phyloP scores from a whole-genome alignment of 2,329 filamentous ascomycete genomes.

The Elsinoe ampelina region DNA sequence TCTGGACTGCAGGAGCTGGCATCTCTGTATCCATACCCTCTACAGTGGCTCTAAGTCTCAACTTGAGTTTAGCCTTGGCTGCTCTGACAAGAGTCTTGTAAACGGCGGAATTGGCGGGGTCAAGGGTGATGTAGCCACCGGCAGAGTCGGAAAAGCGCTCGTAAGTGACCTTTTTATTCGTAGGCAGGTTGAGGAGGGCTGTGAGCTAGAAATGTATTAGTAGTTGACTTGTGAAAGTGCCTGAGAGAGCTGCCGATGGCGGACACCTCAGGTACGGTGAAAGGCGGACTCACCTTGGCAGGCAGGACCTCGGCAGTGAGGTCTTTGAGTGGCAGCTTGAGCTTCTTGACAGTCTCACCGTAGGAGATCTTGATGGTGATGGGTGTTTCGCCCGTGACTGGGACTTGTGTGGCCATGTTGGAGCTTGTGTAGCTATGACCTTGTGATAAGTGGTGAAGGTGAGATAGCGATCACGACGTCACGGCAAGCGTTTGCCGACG shows the following conservation, averaged over 20 bases:
- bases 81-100: constrained; percentile 97
- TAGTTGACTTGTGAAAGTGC: constrained; percentile 16
- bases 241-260: constrained; percentile 17
- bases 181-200: constrained; percentile 54
- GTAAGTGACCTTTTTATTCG: constrained; percentile 56
- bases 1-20: constrained; percentile 11
- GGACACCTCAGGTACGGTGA: constrained; percentile 1
- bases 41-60: constrained; percentile 59
- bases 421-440: not conserved
- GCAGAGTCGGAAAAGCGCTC: constrained; percentile 96
- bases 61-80: constrained; percentile 95
- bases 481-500: not conserved
- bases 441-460: not conserved
- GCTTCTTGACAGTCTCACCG: constrained; percentile 65
- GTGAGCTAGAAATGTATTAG: constrained; percentile 50
- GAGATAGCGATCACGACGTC: not conserved
- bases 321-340: constrained; percentile 84
- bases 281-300: constrained; percentile 60
- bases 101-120: constrained; percentile 65
- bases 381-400: constrained; percentile 56
- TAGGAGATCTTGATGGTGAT: constrained; percentile 81
- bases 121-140: constrained; percentile 67
- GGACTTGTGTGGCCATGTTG: constrained; percentile 34
- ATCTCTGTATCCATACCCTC: constrained; percentile 13
- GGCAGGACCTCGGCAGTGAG: constrained; percentile 66